Evolutionary conservation across 352 stramenopile species (phyloP), one percentile per base, ranked within the genome.

Genomic region (Pythium phragmiticola): DNA sequence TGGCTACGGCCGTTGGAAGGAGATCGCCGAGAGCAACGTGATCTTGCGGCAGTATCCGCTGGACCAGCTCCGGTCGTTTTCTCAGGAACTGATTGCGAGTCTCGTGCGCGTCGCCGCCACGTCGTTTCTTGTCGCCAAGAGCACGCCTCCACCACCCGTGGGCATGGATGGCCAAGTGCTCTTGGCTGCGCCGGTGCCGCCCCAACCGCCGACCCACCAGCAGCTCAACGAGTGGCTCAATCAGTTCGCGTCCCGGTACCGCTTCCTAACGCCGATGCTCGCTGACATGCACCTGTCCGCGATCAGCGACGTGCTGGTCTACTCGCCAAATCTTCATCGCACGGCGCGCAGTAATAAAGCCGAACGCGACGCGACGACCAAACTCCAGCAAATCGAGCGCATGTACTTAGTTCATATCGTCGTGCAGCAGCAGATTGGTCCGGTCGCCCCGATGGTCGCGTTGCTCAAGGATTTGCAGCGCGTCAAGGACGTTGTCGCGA

Each of bases 1-100:
- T 58, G 90, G 90, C 45, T 97, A 95, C 56, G 88, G 88, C 3
- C 82, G 88, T 21, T 97, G 88, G 88, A 66, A 85, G 23, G 78
- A 89, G 12, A 90, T 96, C 46, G 67, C 74, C 36, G 70, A 65
- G 2, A 53, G 57, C 47, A 68, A 56, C 26, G 43, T 55, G 0
- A 33, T 51, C 2, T 65, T 97, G 41, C 48, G 64, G 30, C 58
- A 50, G 17, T 92, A 92, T 62, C 52, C 78, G 7, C 39, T 76
- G 17, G 26, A 50, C 12, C 73, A 84, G 37, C 26, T 96, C 9
- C 65, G 66, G 33, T 55, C 57, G 26, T 90, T 89, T 68, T 62
- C 62, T 17, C 73, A 78, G 19, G 66, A 84, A 16, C 81, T 82
- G 54, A 41, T 94, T 17, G 71, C 65, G 4, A 79, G 79, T 26